A percentile compares a stretch with the other conserved stretches of the same genome.
phyloP scores from a whole-genome alignment of 2,329 filamentous ascomycete species.

The Venturia oleaginea region DNA sequence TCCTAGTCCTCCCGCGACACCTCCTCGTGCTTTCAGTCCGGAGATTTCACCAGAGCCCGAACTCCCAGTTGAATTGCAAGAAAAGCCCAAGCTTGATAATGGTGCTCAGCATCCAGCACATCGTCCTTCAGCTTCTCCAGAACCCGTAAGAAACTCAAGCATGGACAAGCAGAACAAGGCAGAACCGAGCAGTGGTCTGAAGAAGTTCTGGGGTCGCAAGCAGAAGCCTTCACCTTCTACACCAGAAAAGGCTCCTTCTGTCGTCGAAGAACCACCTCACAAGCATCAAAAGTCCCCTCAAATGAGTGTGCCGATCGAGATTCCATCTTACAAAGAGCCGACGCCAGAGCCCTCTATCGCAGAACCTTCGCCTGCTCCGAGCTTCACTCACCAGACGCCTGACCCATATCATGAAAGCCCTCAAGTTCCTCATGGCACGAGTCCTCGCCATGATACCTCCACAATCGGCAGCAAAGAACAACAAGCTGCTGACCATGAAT shows the following conservation, averaged over 20 bases:
- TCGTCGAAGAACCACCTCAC: neutral
- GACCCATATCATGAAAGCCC: conserved; percentile 19
- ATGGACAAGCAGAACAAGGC: conserved; percentile 29
- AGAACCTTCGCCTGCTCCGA: conserved; percentile 7
- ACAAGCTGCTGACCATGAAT: conserved; percentile 51
- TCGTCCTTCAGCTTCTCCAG: conserved; percentile 24
- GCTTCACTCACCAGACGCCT: conserved; percentile 11
- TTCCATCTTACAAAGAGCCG: conserved; percentile 7
- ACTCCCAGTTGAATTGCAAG: conserved; percentile 19
- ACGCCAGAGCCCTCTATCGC: conserved; percentile 9
- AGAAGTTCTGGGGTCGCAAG: conserved; percentile 32
- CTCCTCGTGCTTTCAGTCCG: conserved; percentile 20
- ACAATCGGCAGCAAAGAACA: conserved; percentile 52
- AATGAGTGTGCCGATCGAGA: conserved; percentile 6
- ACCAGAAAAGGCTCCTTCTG: conserved; percentile 2
- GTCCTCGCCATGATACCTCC: conserved; percentile 35
- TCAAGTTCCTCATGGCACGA: conserved; percentile 40
- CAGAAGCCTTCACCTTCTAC: conserved; percentile 17
- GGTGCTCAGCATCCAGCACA: conserved; percentile 35
- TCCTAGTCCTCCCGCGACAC: conserved; percentile 15
- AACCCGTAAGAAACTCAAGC: conserved; percentile 18
- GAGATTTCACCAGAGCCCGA: conserved; percentile 11
- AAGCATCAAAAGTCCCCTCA: conserved; percentile 13
- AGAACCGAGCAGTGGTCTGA: conserved; percentile 27
- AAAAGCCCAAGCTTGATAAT: conserved; percentile 19